Evolutionary conservation across 2,329 filamentous ascomycete species (phyloP), one percentile per base, ranked within the genome.

Genomic region (Aspergillus sp.): DNA sequence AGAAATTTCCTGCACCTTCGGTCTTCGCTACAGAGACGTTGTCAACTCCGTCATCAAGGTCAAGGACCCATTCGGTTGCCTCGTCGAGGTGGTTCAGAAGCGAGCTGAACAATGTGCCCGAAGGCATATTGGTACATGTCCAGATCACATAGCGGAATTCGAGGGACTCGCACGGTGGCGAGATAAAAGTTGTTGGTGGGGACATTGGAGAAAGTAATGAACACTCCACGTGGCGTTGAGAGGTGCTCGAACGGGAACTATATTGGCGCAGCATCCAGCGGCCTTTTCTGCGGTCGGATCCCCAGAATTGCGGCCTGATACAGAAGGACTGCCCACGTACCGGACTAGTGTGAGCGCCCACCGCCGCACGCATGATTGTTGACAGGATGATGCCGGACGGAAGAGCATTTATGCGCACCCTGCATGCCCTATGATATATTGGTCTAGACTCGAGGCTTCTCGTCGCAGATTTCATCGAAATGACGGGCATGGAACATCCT

Each of bases 81-180:
- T 40, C 15, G 48, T 73, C 55, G n/a, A 59, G 59, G 8, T 61
- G 59, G 31, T 59, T 58, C 15, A 61, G 19, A 3, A 61, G 40
- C 12, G 41, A 59, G 5, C 12, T 47, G 43, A 61, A 50, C 3
- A 41, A 15, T 3, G 49, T 57, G n/a, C 35, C 49, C 9, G 14
- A 15, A 0, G 53, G 19, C 41, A 52, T 49, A 19, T 59, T 41
- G 3, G 56, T 59, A 24, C 56, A 52, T 19, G 19, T 24, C 6
- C 35, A 40, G 14, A 59, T 50, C 33, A 57, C 43, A 7, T 60
- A 50, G 9, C 43, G 47, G 44, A 50, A 45, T 9, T 51, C 50
- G 6, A 47, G 19, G 23, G 17, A 40, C 12, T 60, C 57, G 17
- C 51, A 41, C 1, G 48, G 35, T 11, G 31, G 8, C 53, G 50